phyloP scores from a whole-genome alignment of 2,329 filamentous ascomycete species.

The Clarireedia monteithiana region DNA sequence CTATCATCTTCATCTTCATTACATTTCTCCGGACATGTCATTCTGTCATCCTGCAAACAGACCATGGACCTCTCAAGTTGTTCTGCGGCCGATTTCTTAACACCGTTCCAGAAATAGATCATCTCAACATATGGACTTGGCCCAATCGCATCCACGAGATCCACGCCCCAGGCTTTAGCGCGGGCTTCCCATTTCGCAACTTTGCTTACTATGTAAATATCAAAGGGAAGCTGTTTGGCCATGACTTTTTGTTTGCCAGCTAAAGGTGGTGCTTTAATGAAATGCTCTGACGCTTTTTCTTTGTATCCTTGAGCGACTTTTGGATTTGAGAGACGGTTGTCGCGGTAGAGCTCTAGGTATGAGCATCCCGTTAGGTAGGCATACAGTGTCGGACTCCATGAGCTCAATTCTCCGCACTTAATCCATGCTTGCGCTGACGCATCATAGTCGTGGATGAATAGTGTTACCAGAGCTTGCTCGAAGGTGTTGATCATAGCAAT shows the following conservation, averaged over 20 bases:
- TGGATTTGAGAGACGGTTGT: slow-evolving; percentile 37
- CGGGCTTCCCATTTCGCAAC: slow-evolving; percentile 81
- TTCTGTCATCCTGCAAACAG: slow-evolving; percentile 58
- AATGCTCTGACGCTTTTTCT: slow-evolving; percentile 56
- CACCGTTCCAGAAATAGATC: slow-evolving; percentile 89
- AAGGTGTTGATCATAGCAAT: slow-evolving; percentile 80
- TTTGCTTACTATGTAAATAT: slow-evolving; percentile 77
- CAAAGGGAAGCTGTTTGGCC: slow-evolving; percentile 82
- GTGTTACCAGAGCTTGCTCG: slow-evolving; percentile 68
- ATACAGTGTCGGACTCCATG: slow-evolving; percentile 86
- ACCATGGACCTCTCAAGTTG: slow-evolving; percentile 57
- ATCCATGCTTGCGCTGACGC: slow-evolving; percentile 69
- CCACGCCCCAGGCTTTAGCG: slow-evolving; percentile 56
- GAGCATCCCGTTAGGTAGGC: slow-evolving; percentile 78
- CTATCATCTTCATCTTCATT: slow-evolving; percentile 49
- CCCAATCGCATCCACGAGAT: slow-evolving; percentile 73
- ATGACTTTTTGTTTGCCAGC: slow-evolving; percentile 86
- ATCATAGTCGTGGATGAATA: slow-evolving; percentile 73
- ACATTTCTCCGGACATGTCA: slow-evolving; percentile 39
- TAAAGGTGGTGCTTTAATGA: slow-evolving; percentile 63
- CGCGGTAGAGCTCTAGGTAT: slow-evolving; percentile 75
- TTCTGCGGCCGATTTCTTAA: slow-evolving; percentile 64
- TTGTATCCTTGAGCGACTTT: slow-evolving; percentile 49
- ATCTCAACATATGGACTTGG: slow-evolving; percentile 81
- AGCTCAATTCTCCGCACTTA: slow-evolving; percentile 69